A percentile compares a stretch with the other conserved stretches of the same genome.
phyloP scores from a whole-genome alignment of 371 early-diverging fungal genomes.

The Apophysomyces variabilis region DNA sequence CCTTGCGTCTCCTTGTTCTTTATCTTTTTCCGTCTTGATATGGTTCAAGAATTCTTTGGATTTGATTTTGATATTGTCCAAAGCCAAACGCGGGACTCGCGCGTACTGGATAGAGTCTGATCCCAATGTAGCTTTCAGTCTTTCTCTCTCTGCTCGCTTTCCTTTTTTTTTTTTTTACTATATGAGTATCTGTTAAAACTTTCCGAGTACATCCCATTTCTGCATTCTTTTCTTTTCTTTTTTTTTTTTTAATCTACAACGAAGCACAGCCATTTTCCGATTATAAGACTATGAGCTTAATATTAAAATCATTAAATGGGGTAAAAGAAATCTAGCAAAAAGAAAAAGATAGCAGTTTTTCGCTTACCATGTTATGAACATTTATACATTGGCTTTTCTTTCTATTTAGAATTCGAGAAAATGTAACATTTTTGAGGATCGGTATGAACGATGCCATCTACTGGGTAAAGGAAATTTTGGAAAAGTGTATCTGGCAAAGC shows the following conservation, averaged over 20 bases:
- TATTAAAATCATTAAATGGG: constrained; percentile 1
- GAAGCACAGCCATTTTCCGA: not conserved
- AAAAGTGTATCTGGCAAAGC: constrained; percentile 78
- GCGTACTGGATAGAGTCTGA: not conserved
- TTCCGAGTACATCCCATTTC: constrained; percentile 13
- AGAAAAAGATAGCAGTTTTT: not conserved
- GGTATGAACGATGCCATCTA: constrained; percentile 50
- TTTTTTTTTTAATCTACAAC: constrained; percentile 1
- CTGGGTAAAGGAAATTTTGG: constrained; percentile 88
- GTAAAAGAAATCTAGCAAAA: not conserved
- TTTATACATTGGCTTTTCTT: not conserved
- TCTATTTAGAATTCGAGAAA: constrained; percentile 19
- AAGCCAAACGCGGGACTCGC: constrained; percentile 15
- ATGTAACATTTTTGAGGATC: constrained; percentile 18
- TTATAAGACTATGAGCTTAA: constrained; percentile 9
- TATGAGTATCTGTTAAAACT: constrained; percentile 9
- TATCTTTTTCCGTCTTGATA: too few species aligned
- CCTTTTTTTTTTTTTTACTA: not conserved
- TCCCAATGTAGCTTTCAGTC: not conserved
- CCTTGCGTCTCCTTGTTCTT: too few species aligned
- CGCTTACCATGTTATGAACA: too few species aligned
- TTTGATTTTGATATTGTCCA: constrained; percentile 12
- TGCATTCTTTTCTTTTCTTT: constrained; percentile 12
- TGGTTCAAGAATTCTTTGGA: not conserved
- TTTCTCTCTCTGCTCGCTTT: not conserved